phyloP scores from a whole-genome alignment of 352 stramenopile species.

The Phytophthora fragariaefolia region DNA sequence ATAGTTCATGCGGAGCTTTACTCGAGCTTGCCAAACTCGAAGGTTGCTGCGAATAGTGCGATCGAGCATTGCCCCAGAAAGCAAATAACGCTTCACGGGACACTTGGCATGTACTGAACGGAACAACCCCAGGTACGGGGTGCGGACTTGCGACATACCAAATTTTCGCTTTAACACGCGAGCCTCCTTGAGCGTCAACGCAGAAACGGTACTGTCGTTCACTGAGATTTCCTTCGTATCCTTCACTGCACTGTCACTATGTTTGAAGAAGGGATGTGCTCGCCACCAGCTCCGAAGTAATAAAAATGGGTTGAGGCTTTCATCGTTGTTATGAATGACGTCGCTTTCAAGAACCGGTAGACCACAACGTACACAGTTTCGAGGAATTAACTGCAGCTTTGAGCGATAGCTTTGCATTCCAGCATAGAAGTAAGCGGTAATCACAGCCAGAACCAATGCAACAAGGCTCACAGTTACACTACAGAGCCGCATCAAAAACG shows the following conservation, averaged over 20 bases:
- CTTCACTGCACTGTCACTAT: not conserved
- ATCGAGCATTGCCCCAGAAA: constrained; percentile 60
- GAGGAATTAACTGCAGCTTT: constrained; percentile 73
- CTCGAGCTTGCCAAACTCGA: constrained; percentile 76
- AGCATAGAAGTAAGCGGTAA: constrained; percentile 70
- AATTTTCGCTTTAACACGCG: constrained; percentile 66
- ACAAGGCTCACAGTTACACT: constrained; percentile 69
- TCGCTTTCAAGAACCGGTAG: constrained; percentile 69
- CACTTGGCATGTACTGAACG: constrained; percentile 60
- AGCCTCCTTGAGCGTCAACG: constrained; percentile 33
- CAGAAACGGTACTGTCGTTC: not conserved
- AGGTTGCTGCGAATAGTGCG: constrained; percentile 76
- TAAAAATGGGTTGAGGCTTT: constrained; percentile 59
- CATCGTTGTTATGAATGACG: constrained; percentile 55
- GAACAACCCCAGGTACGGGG: constrained; percentile 70
- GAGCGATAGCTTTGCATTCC: constrained; percentile 68
- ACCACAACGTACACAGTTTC: constrained; percentile 72
- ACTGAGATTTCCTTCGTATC: not conserved
- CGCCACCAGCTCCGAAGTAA: constrained; percentile 57
- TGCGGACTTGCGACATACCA: constrained; percentile 79
- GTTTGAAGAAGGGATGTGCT: constrained; percentile 16
- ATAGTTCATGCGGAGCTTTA: constrained; percentile 88
- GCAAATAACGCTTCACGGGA: constrained; percentile 51
- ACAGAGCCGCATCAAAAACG: not conserved
- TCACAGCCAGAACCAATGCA: constrained; percentile 46